A percentile compares a stretch with the other conserved stretches of the same genome.
phyloP scores from a whole-genome alignment of 331 rosid species.

The Phaseolus coccineus region DNA sequence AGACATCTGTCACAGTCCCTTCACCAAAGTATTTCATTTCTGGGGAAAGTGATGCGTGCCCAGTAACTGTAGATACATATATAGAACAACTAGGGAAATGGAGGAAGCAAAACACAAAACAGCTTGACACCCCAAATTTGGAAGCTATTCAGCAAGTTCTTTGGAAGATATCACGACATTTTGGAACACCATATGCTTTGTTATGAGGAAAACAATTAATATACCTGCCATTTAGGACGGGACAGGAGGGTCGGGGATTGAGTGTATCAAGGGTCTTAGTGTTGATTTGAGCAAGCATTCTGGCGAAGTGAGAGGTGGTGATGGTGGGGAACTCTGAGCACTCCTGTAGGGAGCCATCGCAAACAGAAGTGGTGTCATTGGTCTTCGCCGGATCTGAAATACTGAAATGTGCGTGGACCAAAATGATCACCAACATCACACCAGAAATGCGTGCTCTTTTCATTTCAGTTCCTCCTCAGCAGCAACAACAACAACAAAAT shows the following conservation, averaged over 20 bases:
- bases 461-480: neutral
- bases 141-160: no score
- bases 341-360: neutral
- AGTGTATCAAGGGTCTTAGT: accelerated
- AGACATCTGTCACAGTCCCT: neutral
- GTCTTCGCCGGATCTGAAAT: neutral
- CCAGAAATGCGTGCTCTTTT: neutral
- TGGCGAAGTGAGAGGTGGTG: neutral
- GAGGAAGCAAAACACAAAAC: no score
- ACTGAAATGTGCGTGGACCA: neutral
- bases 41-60: neutral
- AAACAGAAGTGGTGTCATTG: neutral
- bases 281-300: neutral
- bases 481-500: no score
- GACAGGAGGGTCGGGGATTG: no score
- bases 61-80: no score
- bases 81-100: no score
- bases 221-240: no score
- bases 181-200: no score
- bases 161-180: no score
- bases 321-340: neutral
- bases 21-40: neutral
- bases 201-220: no score
- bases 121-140: no score
- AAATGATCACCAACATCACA: neutral